Evolutionary conservation across 306 rosid genomes (phyloP), one percentile per base, ranked within the genome.

Genomic region (Cyamopsis tetragonoloba): DNA sequence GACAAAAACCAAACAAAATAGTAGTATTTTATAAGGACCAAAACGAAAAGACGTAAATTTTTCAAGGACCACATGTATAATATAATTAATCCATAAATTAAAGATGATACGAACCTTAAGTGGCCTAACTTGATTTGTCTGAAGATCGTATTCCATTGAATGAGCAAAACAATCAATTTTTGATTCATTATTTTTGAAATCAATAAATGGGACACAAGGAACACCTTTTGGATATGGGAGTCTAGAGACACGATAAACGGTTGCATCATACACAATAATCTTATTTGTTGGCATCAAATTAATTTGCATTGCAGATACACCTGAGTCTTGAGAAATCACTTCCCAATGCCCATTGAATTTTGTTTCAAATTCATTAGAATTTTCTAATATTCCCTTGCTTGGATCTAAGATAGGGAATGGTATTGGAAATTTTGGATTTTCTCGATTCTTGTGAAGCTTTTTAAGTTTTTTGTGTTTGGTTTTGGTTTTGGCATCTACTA

Each of bases 241-340:
- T 41, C 84, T 64, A 12, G 99, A 95, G 7, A 38, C 5, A 41
- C 60, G 95, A 17, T 73, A 79, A 19, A 83, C 64, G 0, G 83
- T 62, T 64, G 92, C 74, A 76, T 90, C 99, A 41, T 68, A 80
- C 5, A 86, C 80, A 51, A 77, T 19, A 1, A 88, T 10, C 77
- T 81, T 90, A 32, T 88, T 88, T 58, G 64, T 87, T 4, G 95
- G 96, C 47, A 91, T 79, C 81, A 95, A 50, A n/a, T 72, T 78
- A 1, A 83, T 3, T 0, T 95, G 99, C 99, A 95, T 95, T 58
- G 83, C 90, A 0, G 95, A 85, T 3, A 91, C 92, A 10, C 87
- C 92, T 0, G 92, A 63, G 34, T 90, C 12, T 0, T 0, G 3
- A 0, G 71, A 37, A 26, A 80, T 59, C 2, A 90, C 0, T 0